phyloP scores from a whole-genome alignment of 23 red algal species.

The Chondrus crispus region DNA sequence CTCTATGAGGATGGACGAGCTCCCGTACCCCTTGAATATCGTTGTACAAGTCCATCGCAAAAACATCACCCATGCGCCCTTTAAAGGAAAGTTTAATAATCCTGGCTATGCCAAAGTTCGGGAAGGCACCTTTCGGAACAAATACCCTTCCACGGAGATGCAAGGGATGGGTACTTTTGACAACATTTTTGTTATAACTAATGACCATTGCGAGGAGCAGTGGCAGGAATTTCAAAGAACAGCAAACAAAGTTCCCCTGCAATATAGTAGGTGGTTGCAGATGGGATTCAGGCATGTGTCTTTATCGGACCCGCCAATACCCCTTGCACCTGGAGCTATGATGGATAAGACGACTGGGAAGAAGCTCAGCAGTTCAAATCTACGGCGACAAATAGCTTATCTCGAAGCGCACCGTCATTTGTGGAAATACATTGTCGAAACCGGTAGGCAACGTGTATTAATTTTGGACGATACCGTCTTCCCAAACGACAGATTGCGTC shows the following conservation, averaged over 20 bases:
- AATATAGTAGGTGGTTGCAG: background rate
- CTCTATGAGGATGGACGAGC: background rate
- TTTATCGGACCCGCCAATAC: slow-evolving; percentile 3
- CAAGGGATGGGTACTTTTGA: slow-evolving; percentile 43
- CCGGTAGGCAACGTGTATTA: slow-evolving; percentile 29
- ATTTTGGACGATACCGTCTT: slow-evolving; percentile 60
- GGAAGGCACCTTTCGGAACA: slow-evolving; percentile 56
- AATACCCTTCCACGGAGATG: slow-evolving; percentile 27
- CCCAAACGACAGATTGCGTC: slow-evolving; percentile 34
- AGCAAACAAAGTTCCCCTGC: slow-evolving; percentile 5
- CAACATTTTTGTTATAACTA: slow-evolving; percentile 58
- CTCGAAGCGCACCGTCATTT: slow-evolving; percentile 36
- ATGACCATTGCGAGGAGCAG: slow-evolving; percentile 27
- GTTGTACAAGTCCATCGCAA: slow-evolving; percentile 27
- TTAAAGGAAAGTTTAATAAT: background rate
- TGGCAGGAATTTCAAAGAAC: slow-evolving; percentile 20
- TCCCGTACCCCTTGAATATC: slow-evolving; percentile 54
- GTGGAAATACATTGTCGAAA: slow-evolving; percentile 10
- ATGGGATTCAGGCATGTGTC: slow-evolving; percentile 6
- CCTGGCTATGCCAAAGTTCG: slow-evolving; percentile 37
- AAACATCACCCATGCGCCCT: background rate
- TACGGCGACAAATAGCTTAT: slow-evolving; percentile 45
- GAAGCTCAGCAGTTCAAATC: background rate
- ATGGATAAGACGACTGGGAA: background rate
- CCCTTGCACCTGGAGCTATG: background rate